Conservation (phyloP, 1,284 basidiomycete genomes). For the Cryptococcus neoformans region DNA sequence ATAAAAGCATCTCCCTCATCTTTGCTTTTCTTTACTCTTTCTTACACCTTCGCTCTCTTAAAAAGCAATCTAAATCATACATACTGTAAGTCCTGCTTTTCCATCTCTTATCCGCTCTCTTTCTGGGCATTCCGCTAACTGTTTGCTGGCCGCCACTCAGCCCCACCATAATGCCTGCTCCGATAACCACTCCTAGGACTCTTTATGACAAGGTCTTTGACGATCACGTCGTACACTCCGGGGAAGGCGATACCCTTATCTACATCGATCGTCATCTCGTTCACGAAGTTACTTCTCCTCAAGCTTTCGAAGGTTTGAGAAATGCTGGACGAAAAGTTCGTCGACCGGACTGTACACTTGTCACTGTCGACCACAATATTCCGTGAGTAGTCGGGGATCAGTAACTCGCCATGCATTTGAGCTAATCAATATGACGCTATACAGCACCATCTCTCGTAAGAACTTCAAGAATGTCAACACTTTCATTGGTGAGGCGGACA, state of each 20-base stretch:
- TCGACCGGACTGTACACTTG: conserved; percentile 88
- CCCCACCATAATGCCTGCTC: conserved; percentile 52
- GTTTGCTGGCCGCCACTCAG: no score
- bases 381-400: conserved; percentile 61
- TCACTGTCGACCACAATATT: conserved; percentile 93
- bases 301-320: conserved; percentile 93
- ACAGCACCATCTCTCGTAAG: conserved; percentile 79
- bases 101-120: not conserved
- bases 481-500: conserved; percentile 86
- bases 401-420: not conserved
- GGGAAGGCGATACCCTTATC: conserved; percentile 80
- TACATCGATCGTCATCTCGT: conserved; percentile 96
- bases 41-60: not conserved
- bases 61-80: no score
- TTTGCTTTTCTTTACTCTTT: not conserved
- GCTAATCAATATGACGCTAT: not conserved
- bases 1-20: no score
- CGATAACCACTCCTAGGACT: conserved; percentile 63
- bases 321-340: conserved; percentile 78
- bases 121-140: conserved; percentile 2
- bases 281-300: conserved; percentile 94
- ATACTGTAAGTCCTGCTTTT: not conserved
- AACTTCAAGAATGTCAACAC: conserved; percentile 70
- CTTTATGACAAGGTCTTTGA: conserved; percentile 97
- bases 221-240: conserved; percentile 80